Evolutionary conservation across 441 rosid genomes (phyloP), one percentile per base, ranked within the genome.

Genomic region (Bruguiera hainesii): DNA sequence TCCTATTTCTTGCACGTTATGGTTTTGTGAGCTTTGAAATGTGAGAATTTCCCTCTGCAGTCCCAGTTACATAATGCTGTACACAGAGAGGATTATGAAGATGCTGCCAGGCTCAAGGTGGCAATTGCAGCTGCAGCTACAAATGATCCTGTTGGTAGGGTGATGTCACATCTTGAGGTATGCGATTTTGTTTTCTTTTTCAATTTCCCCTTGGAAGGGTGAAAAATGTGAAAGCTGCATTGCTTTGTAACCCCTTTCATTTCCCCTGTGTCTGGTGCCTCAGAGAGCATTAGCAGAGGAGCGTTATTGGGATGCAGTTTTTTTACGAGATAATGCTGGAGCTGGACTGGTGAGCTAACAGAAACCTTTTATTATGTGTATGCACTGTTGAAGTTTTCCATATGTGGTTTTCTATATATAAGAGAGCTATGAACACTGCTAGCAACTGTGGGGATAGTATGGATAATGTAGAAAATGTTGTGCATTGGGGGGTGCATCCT

Each of bases 121-220:
- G 97, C 98, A 57, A 87, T 91, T 79, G 96, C 99, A 61, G 97
- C 97, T 64, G 87, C 92, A 1, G 85, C 96, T 59, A 80, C 84
- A 3, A 85, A 83, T 66, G 99, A 91, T 57, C 76, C 83, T 73
- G 97, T 94, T 82, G 99, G 97, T 70, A 76, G 78, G 76, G 89
- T 84, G 70, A 87, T 91, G 83, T 83, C 85, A 8, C 80, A 71
- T 62, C 80, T 94, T 31, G 80, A 81, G 72, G 99, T 91, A 84
- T 35, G 73, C 21, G 73, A 61, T 67, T 76, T 30, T 8, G 15
- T 30, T 61, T 50, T 11, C 48, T 42, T 4, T 42, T 42, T 35
- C 7, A 25, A 28, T 49, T 53, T 52, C 53, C 48, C 13, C 18
- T 39, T 37, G 48, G 33, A 42, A 53, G 19, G 56, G 29, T 1